These are phyloP conservation scores for Sphaerobolus stellatus DNA, from an alignment of 1,284 basidiomycete species.

Conservation along the genomic window DNA sequence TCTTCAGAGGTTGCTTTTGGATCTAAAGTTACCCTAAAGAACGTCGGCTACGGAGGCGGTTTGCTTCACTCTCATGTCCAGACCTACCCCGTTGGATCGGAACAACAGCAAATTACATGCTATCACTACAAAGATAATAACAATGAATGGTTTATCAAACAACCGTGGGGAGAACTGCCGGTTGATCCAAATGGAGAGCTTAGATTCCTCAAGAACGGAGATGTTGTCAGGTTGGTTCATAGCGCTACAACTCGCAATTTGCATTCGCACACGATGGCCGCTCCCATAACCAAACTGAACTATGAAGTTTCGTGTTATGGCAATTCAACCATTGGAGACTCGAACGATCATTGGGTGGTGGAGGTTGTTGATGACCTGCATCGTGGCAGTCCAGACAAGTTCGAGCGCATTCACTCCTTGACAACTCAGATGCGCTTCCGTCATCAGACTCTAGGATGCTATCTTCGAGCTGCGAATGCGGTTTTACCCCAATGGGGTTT, in stretches of 20 bases:
- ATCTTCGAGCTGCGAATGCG: slow-evolving; percentile 86
- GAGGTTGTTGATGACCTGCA: slow-evolving; percentile 92
- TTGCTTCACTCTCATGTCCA: slow-evolving; percentile 96
- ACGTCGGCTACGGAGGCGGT: slow-evolving; percentile 97
- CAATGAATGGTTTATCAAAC: slow-evolving; percentile 88
- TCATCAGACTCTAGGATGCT: slow-evolving; percentile 80
- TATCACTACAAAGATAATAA: slow-evolving; percentile 99
- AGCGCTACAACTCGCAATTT: slow-evolving; percentile 82
- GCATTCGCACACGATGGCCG: slow-evolving; percentile 88
- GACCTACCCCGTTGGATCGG: slow-evolving; percentile 89
- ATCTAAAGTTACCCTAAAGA: slow-evolving; percentile 92
- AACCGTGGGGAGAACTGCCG: slow-evolving; percentile 73
- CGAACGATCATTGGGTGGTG: slow-evolving; percentile 89
- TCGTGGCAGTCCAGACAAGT: slow-evolving; percentile 57
- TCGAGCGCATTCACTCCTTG: slow-evolving; percentile 78
- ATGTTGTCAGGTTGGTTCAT: slow-evolving; percentile 82
- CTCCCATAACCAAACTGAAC: slow-evolving; percentile 88
- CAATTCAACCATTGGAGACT: slow-evolving; percentile 82
- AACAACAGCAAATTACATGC: slow-evolving; percentile 97
- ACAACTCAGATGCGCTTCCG: slow-evolving; percentile 88
- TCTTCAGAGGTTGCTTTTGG: slow-evolving; percentile 82
- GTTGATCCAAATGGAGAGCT: slow-evolving; percentile 68
- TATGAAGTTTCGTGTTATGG: slow-evolving; percentile 95
- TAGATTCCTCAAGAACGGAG: slow-evolving; percentile 74
- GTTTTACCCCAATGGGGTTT: slow-evolving; percentile 98